These are phyloP conservation scores for Bacterosira constricta DNA, from an alignment of 108 stramenopile genomes.

Conservation along the genomic window DNA sequence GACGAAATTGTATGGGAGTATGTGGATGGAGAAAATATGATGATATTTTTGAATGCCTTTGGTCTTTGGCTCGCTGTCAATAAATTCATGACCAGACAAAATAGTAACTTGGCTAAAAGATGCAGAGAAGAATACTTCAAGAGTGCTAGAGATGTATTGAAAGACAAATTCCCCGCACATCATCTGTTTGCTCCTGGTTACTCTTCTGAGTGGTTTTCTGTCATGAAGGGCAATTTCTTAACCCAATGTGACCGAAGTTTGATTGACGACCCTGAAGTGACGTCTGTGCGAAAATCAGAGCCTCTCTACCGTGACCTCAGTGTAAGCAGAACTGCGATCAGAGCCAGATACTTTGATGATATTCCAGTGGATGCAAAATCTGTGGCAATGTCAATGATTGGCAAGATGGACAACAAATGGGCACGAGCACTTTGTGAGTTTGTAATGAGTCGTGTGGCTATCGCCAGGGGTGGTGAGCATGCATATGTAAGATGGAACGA, in stretches of 20 bases:
- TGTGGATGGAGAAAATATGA: background rate
- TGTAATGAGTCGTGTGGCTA: background rate
- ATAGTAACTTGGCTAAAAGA: background rate
- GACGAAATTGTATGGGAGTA: too few species aligned
- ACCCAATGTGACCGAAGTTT: background rate
- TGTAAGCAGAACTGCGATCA: background rate
- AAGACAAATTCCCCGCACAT: background rate
- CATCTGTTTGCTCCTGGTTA: background rate
- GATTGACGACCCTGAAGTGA: background rate
- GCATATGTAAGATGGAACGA: slow-evolving; percentile 9
- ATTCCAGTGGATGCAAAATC: background rate
- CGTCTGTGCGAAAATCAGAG: background rate
- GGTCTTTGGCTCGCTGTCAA: background rate
- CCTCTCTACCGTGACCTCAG: slow-evolving; percentile 1
- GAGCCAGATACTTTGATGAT: slow-evolving; percentile 2
- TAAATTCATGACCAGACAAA: background rate
- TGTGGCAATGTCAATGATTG: background rate
- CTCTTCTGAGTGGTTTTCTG: background rate
- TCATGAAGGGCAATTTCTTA: background rate
- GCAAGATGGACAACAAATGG: background rate
- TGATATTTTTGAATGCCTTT: background rate
- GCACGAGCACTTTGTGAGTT: background rate
- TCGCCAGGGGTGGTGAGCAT: slow-evolving; percentile 16
- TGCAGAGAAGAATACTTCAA: background rate
- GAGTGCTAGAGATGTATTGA: background rate